Evolutionary conservation across 257 asterid genomes (phyloP).

Genomic region (Ilex asprella): DNA sequence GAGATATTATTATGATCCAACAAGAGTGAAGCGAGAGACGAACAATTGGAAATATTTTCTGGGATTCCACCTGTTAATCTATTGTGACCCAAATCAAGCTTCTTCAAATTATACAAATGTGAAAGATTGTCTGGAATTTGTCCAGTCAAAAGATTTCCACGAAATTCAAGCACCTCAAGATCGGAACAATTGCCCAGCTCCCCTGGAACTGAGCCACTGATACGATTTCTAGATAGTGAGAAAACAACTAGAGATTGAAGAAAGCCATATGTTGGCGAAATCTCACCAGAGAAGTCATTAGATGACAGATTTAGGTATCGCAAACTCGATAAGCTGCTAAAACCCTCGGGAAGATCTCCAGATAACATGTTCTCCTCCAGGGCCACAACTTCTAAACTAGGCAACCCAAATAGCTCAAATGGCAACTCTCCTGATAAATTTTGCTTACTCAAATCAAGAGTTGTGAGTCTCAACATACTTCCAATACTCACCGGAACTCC

Average conservation of each 20-base stretch:
- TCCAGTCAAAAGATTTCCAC: slow-evolving; percentile 38
- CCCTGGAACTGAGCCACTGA: slow-evolving; percentile 47
- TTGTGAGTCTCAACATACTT: slow-evolving; percentile 45
- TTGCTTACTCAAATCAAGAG: slow-evolving; percentile 72
- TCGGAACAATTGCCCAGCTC: slow-evolving; percentile 53
- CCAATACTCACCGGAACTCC: slow-evolving; percentile 50
- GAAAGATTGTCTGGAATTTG: slow-evolving; percentile 47
- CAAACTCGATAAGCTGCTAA: slow-evolving; percentile 71
- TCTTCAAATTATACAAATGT: slow-evolving; percentile 36
- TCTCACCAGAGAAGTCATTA: slow-evolving; percentile 50
- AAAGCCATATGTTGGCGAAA: slow-evolving; percentile 69
- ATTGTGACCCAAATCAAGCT: slow-evolving; percentile 69
- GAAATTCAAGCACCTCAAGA: slow-evolving; percentile 53
- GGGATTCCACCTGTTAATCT: slow-evolving; percentile 53
- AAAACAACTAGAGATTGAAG: slow-evolving; percentile 45
- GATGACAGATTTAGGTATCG: slow-evolving; percentile 57
- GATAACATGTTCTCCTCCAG: slow-evolving; percentile 51
- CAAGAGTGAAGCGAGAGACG: slow-evolving; percentile 36
- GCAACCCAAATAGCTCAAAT: slow-evolving; percentile 62
- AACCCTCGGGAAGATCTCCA: slow-evolving; percentile 76
- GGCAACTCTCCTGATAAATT: slow-evolving; percentile 76
- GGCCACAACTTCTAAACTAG: slow-evolving; percentile 53
- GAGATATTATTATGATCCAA: slow-evolving; percentile 57
- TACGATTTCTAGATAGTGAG: slow-evolving; percentile 43
- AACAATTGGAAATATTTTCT: slow-evolving; percentile 46